phyloP scores from a whole-genome alignment of 1,284 basidiomycete genomes.

The Heterobasidion annosum region DNA sequence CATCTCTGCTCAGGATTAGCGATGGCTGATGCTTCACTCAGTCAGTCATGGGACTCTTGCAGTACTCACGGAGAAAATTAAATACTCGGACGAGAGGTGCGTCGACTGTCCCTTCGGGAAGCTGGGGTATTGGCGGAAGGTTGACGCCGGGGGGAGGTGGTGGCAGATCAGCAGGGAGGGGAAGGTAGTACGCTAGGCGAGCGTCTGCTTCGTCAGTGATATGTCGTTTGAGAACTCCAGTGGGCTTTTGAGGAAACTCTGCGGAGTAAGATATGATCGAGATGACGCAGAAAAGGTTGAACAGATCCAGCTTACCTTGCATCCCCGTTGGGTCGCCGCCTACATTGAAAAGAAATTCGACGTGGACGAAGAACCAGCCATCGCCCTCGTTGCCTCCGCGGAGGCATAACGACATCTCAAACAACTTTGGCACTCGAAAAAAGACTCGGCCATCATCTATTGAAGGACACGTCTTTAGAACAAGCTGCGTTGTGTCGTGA shows the following conservation, averaged over 20 bases:
- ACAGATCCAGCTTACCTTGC: conserved; percentile 37
- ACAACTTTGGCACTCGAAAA: conserved; percentile 68
- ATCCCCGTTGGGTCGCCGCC: conserved; percentile 63
- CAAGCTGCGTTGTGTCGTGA: neutral
- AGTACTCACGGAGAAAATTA: conserved; percentile 69
- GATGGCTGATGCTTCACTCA: neutral
- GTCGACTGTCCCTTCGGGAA: conserved; percentile 55
- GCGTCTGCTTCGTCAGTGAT: conserved; percentile 66
- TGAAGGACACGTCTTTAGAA: neutral
- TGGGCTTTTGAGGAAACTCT: conserved; percentile 67
- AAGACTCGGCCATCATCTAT: conserved; percentile 64
- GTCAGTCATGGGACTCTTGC: neutral
- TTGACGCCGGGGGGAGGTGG: conserved; percentile 32
- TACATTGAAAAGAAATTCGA: conserved; percentile 70
- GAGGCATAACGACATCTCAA: conserved; percentile 68
- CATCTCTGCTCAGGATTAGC: conserved; percentile 44
- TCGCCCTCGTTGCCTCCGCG: conserved; percentile 57
- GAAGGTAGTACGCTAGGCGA: conserved; percentile 53
- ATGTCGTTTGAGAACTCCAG: conserved; percentile 54
- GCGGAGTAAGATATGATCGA: neutral
- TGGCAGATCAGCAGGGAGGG: conserved; percentile 29
- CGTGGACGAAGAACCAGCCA: conserved; percentile 77
- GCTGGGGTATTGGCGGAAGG: conserved; percentile 38
- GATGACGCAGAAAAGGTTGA: neutral
- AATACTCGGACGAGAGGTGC: conserved; percentile 71